Evolutionary conservation across 129 eudicot genomes (phyloP).

Genomic region (Chrysanthemum makinoi): DNA sequence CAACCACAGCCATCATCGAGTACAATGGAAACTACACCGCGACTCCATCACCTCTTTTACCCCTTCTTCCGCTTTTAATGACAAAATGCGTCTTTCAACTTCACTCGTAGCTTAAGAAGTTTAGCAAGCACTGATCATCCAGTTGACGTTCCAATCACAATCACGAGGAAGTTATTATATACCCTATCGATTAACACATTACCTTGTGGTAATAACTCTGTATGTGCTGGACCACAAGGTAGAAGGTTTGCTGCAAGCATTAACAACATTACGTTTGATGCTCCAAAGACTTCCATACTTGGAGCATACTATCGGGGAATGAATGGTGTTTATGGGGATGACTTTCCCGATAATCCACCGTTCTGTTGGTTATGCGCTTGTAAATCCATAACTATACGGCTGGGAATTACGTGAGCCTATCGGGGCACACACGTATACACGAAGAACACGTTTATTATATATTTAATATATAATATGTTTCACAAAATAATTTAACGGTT

Average conservation of each 20-base stretch:
- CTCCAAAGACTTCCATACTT: constrained; percentile 40
- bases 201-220: constrained; percentile 23
- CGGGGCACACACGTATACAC: too few relatives aligned
- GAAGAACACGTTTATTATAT: too few relatives aligned
- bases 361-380: too few relatives aligned
- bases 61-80: constrained; percentile 39
- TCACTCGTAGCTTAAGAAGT: constrained; percentile 38
- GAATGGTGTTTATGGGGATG: constrained; percentile 38
- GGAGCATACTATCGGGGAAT: constrained; percentile 40
- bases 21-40: constrained; percentile 33
- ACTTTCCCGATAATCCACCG: constrained; percentile 53
- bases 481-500: too few relatives aligned
- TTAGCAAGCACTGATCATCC: constrained; percentile 38
- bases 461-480: too few relatives aligned
- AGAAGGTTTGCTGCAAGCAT: constrained; percentile 41
- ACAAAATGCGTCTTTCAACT: constrained; percentile 16
- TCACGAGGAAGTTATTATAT: constrained; percentile 26
- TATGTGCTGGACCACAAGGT: constrained; percentile 30
- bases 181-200: constrained; percentile 37
- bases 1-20: constrained; percentile 49
- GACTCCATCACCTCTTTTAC: constrained; percentile 13
- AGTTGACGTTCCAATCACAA: constrained; percentile 34
- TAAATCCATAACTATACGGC: too few relatives aligned
- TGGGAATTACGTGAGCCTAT: too few relatives aligned
- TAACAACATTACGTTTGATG: constrained; percentile 41